phyloP scores from a whole-genome alignment of 1,284 basidiomycete species.

The Rhodofomes roseus region DNA sequence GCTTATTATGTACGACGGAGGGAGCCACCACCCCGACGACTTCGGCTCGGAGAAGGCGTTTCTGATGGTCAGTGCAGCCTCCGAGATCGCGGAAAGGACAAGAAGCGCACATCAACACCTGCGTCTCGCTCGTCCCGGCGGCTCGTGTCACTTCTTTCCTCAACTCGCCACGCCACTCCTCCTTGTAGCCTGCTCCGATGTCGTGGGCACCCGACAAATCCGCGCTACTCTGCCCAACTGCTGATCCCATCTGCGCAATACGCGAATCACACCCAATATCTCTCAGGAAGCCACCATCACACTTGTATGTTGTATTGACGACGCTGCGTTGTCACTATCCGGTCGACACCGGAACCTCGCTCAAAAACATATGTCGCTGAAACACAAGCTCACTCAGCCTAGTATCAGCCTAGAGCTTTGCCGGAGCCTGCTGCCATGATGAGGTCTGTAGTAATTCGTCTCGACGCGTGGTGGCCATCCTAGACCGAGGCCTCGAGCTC shows the following conservation, averaged over 20 bases:
- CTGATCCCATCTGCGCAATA: neutral
- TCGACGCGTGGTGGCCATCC: too few relatives aligned
- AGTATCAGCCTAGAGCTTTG: neutral
- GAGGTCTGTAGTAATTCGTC: too few relatives aligned
- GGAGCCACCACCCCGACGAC: conserved; percentile 3
- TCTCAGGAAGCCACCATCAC: neutral
- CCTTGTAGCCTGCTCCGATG: neutral
- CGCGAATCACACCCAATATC: neutral
- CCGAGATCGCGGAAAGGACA: conserved; percentile 8
- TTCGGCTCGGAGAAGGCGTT: conserved; percentile 2
- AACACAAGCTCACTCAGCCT: neutral
- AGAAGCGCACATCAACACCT: conserved; percentile 2
- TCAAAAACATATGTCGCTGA: neutral
- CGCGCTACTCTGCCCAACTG: neutral
- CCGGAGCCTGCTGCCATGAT: too few relatives aligned
- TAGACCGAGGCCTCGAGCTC: too few relatives aligned
- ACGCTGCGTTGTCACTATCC: neutral
- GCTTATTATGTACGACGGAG: conserved; percentile 7
- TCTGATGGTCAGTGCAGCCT: conserved; percentile 1
- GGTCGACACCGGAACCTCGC: neutral
- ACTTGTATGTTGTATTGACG: neutral
- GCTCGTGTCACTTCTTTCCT: neutral
- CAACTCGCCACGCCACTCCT: conserved; percentile 1
- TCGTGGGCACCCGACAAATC: neutral
- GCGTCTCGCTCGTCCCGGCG: neutral